These are phyloP conservation scores for Lactarius sanguifluus DNA, from an alignment of 768 basidiomycete genomes.

Conservation along the genomic window DNA sequence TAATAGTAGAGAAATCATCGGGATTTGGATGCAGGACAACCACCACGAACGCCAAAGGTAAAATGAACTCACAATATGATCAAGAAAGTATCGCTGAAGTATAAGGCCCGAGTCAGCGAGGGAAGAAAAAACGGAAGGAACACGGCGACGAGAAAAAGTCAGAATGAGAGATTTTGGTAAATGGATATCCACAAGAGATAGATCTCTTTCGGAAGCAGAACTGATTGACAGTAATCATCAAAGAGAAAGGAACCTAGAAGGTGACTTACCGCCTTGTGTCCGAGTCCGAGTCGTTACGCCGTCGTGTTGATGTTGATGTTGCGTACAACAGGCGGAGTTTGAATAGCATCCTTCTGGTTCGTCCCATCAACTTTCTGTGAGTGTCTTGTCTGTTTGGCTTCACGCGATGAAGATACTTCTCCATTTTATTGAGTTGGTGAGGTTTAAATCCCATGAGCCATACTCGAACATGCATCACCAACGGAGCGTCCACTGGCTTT, in stretches of 20 bases:
- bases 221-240: slow-evolving; percentile 29
- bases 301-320: not conserved
- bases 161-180: slow-evolving; percentile 25
- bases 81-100: not conserved
- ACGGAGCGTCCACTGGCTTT: slow-evolving; percentile 26
- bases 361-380: slow-evolving; percentile 13
- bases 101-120: slow-evolving; percentile 5
- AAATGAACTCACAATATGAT: slow-evolving; percentile 17
- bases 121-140: not conserved
- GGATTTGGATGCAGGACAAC: slow-evolving; percentile 9
- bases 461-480: slow-evolving; percentile 34
- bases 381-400: not conserved
- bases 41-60: not conserved
- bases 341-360: not conserved
- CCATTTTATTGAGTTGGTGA: slow-evolving; percentile 31
- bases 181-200: slow-evolving; percentile 30
- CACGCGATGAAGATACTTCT: slow-evolving; percentile 30
- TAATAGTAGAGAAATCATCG: slow-evolving; percentile 29
- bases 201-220: slow-evolving; percentile 33
- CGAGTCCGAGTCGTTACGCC: no score
- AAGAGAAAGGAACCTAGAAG: slow-evolving; percentile 7
- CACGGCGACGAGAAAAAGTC: slow-evolving; percentile 1
- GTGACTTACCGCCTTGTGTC: slow-evolving; percentile 8
- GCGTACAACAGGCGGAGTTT: not conserved
- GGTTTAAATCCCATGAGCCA: slow-evolving; percentile 27